Evolutionary conservation across 2,329 filamentous ascomycete species (phyloP).

Genomic region (Colletotrichum noveboracense): DNA sequence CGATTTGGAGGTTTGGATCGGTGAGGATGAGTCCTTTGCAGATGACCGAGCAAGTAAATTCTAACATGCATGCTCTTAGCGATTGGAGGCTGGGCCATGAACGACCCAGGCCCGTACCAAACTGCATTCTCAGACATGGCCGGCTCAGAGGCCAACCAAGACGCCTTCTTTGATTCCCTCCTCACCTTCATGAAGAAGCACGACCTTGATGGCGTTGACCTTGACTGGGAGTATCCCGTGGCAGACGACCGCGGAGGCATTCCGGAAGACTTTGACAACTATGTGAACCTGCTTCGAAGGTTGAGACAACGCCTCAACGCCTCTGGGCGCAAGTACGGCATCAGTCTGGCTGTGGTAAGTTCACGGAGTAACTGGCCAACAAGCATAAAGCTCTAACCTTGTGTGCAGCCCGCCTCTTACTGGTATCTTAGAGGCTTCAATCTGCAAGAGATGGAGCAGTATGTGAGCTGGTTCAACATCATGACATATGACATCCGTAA

Average conservation of each 20-base stretch:
- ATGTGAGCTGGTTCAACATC: constrained; percentile 38
- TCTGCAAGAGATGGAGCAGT: constrained; percentile 23
- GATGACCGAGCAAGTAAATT: not conserved
- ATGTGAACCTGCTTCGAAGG: constrained; percentile 23
- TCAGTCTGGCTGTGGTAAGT: not conserved
- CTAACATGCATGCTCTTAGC: not conserved
- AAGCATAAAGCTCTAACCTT: constrained; percentile 1
- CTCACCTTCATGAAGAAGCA: constrained; percentile 44
- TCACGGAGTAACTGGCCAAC: not conserved
- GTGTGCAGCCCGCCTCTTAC: constrained; percentile 29
- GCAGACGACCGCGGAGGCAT: constrained; percentile 42
- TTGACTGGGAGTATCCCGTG: constrained; percentile 48
- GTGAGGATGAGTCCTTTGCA: not conserved
- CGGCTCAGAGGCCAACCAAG: constrained; percentile 12
- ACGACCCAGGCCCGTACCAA: not conserved
- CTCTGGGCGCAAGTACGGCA: not conserved
- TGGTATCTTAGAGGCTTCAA: constrained; percentile 34
- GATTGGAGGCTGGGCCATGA: not conserved
- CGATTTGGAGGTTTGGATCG: not conserved
- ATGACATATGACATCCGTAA: constrained; percentile 46
- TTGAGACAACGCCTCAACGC: not conserved
- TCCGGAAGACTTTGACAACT: constrained; percentile 38
- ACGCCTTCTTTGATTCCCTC: constrained; percentile 40
- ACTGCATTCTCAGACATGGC: not conserved
- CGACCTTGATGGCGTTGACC: constrained; percentile 48